These are phyloP conservation scores for Aspergillus funiculosus DNA, from an alignment of 495 filamentous ascomycete species.

Conservation along the genomic window DNA sequence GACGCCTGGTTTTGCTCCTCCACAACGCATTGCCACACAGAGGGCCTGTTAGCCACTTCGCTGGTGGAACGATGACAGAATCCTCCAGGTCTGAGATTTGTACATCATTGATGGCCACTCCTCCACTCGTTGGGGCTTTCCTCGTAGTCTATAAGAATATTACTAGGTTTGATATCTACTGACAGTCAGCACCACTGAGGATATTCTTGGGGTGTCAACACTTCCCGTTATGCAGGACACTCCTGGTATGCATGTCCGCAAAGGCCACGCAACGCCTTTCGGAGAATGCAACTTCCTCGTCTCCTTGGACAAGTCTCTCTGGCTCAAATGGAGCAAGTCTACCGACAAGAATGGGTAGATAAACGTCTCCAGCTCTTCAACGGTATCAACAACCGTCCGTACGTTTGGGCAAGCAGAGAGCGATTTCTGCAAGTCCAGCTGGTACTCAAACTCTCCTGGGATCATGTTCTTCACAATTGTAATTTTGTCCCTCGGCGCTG, in stretches of 20 bases:
- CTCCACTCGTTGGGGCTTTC: not conserved
- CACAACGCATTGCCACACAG: conserved; percentile 35
- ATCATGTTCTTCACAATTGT: conserved; percentile 37
- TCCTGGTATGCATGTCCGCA: conserved; percentile 36
- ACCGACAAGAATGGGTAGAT: conserved; percentile 41
- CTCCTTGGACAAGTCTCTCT: conserved; percentile 26
- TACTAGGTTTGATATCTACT: conserved; percentile 28
- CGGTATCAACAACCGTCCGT: conserved; percentile 28
- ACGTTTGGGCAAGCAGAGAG: conserved; percentile 26
- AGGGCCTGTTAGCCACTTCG: conserved; percentile 24
- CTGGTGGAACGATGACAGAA: conserved; percentile 35
- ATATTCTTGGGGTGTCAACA: not conserved
- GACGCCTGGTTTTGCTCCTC: conserved; percentile 37
- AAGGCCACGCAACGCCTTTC: conserved; percentile 38
- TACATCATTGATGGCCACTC: not conserved
- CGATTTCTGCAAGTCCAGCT: conserved; percentile 29
- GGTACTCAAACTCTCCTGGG: conserved; percentile 34
- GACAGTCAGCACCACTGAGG: conserved; percentile 1
- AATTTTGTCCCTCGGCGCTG: conserved; percentile 33
- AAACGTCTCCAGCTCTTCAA: conserved; percentile 38
- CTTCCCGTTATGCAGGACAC: conserved; percentile 42
- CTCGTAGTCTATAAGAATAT: conserved; percentile 1
- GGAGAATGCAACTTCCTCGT: conserved; percentile 36
- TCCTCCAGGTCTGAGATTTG: conserved; percentile 36
- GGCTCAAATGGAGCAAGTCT: conserved; percentile 38